Evolutionary conservation across 148 eudicot species (phyloP).

Genomic region (Rhododendron vialii): DNA sequence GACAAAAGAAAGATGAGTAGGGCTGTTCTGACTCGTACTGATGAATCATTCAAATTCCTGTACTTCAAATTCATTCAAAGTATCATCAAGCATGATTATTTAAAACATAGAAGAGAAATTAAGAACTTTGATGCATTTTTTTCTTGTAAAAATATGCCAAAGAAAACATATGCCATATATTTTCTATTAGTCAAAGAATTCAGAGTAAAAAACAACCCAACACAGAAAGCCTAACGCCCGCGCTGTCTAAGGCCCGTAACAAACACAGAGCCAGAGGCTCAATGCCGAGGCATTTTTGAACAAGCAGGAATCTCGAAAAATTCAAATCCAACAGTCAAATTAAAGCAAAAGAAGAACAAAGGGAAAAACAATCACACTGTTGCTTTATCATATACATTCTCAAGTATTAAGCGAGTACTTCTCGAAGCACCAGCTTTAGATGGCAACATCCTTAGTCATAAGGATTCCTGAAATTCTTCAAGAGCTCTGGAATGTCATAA

Average conservation of each 20-base stretch:
- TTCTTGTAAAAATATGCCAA: too few species aligned
- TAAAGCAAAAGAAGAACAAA: neutral
- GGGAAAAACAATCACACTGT: neutral
- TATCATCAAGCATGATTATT: neutral
- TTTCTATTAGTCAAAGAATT: too few species aligned
- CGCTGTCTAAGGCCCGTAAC: neutral
- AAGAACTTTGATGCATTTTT: neutral
- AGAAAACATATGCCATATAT: too few species aligned
- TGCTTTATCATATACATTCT: neutral
- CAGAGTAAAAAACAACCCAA: too few species aligned
- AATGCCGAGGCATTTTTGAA: neutral
- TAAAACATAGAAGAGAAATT: neutral
- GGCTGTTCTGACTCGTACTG: neutral
- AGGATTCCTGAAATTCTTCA: constrained; percentile 71
- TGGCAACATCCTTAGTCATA: constrained; percentile 33
- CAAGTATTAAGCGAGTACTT: neutral
- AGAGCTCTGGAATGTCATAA: constrained; percentile 78
- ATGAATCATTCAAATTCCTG: neutral
- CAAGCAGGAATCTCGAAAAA: neutral
- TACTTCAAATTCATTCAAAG: neutral
- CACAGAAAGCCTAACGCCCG: neutral
- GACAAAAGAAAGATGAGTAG: neutral
- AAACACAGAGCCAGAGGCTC: neutral
- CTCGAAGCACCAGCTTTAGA: neutral
- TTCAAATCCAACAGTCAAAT: neutral